A percentile compares a stretch with the other conserved stretches of the same genome.
Evolutionary conservation across 139 green algal genomes (phyloP).

Genomic region (Tetradesmus obliquus): DNA sequence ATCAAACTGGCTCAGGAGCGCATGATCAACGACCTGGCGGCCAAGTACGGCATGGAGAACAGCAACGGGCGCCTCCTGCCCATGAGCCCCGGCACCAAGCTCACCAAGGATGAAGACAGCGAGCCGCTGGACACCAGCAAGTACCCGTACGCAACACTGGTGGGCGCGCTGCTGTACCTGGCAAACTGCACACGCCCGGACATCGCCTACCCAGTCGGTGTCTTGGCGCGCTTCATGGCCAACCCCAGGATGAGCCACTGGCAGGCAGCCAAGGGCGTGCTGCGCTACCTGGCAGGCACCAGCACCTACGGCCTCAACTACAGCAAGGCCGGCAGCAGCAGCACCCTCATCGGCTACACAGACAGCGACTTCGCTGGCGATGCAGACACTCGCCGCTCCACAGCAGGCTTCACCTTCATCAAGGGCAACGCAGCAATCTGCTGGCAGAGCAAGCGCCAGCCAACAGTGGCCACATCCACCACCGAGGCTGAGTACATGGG

Average conservation of each 20-base stretch:
- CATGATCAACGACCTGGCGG: slow-evolving; percentile 19
- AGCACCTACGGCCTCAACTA: slow-evolving; percentile 36
- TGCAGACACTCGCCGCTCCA: slow-evolving; percentile 47
- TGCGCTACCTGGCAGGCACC: slow-evolving; percentile 51
- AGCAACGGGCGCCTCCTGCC: slow-evolving; percentile 35
- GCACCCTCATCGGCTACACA: slow-evolving; percentile 51
- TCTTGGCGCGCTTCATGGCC: slow-evolving; percentile 54
- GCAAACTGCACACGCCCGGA: slow-evolving; percentile 55
- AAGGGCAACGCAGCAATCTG: slow-evolving; percentile 50
- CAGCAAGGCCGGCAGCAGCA: not conserved
- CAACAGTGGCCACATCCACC: slow-evolving; percentile 64
- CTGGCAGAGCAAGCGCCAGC: slow-evolving; percentile 60
- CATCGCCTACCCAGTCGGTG: slow-evolving; percentile 57
- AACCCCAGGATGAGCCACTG: slow-evolving; percentile 51
- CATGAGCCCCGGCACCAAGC: slow-evolving; percentile 13
- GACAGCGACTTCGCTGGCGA: slow-evolving; percentile 62
- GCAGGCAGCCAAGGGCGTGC: slow-evolving; percentile 49
- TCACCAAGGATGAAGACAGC: slow-evolving; percentile 13
- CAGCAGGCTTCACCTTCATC: slow-evolving; percentile 62
- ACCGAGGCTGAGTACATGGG: slow-evolving; percentile 68
- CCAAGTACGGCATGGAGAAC: slow-evolving; percentile 44
- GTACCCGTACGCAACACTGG: slow-evolving; percentile 37
- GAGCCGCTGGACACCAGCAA: slow-evolving; percentile 13
- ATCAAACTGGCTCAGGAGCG: slow-evolving; percentile 48
- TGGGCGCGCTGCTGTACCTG: slow-evolving; percentile 50